Base-by-base conservation (phyloP, 495 filamentous ascomycete genomes). In the Diplogelasinospora grovesii region DNA sequence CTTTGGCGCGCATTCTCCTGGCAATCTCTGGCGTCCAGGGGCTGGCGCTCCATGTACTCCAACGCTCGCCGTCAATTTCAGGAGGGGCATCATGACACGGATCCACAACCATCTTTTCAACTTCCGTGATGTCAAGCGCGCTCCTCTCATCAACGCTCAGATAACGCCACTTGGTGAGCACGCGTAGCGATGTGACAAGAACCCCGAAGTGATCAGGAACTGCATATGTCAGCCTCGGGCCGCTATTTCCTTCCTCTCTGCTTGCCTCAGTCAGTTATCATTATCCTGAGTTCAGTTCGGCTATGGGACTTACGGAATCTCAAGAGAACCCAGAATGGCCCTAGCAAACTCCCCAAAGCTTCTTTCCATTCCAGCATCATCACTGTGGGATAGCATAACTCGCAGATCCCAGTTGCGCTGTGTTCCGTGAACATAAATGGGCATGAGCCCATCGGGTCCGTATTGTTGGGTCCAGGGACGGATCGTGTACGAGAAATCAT, bases 321-420 rank as follows among this genome's bases (percentile, higher is more conserved):
- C 34, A 20, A 75, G 49, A 7, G 52, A 55, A 10, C 49, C n/a
- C 14, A 61, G 19, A 0, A 75, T 38, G 3, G 47, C 41, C 10
- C 33, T 31, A 0, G 61, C 62, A 23, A 71, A 65, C 2, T 33
- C 4, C 1, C 44, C 44, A 39, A 53, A 68, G 3, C 10, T 27
- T 5, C 41, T 23, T 13, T 57, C 45, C 8, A 65, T 15, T 20
- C 50, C 10, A 0, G 43, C 35, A 16, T 38, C 25, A 24, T 57
- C 43, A 25, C 39, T 20, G 39, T 54, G 43, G 39, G 30, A 40
- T 13, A 57, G 20, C 8, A 40, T 44, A 14, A 72, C 53, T 21
- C 52, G 52, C 24, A 71, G 52, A 43, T 75, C 71, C 68, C 64
- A 72, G 14, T 55, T 43, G 22, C 63, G 54, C 8, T 49, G 54